Conservation (phyloP, 2,329 filamentous ascomycete genomes). For the Pseudocercospora crystallina region DNA sequence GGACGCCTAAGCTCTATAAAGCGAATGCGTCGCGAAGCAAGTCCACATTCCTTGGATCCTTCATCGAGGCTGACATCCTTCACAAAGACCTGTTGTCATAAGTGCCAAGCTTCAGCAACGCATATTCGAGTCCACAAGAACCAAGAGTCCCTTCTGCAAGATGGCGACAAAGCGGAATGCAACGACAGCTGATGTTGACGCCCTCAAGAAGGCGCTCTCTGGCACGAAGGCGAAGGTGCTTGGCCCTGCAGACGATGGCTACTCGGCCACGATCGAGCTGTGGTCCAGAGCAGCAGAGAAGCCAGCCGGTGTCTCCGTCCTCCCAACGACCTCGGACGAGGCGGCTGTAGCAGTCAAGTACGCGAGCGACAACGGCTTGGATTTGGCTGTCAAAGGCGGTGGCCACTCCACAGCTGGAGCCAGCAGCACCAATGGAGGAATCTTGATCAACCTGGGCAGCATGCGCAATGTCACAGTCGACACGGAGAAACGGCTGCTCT, state of each 20-base stretch:
- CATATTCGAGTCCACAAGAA: too few relatives aligned
- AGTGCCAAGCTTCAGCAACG: too few relatives aligned
- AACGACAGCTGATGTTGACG: slow-evolving; percentile 16
- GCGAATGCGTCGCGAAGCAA: too few relatives aligned
- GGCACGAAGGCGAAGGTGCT: slow-evolving; percentile 18
- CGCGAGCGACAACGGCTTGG: slow-evolving; percentile 45
- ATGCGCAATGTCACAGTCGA: slow-evolving; percentile 55
- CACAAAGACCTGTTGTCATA: too few relatives aligned
- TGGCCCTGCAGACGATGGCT: slow-evolving; percentile 19
- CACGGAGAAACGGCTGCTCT: slow-evolving; percentile 32
- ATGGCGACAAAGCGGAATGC: slow-evolving; percentile 9
- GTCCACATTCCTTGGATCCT: too few relatives aligned
- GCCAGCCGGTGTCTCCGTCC: slow-evolving; percentile 44
- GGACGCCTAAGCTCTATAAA: too few relatives aligned
- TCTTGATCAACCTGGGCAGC: slow-evolving; percentile 56
- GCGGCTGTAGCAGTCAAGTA: slow-evolving; percentile 45
- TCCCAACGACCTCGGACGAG: slow-evolving; percentile 44
- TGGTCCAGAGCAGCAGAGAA: slow-evolving; percentile 31
- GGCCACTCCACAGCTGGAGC: slow-evolving; percentile 57
- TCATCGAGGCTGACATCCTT: too few relatives aligned
- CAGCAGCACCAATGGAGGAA: slow-evolving; percentile 51
- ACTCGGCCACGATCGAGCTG: slow-evolving; percentile 23
- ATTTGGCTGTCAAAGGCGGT: slow-evolving; percentile 56
- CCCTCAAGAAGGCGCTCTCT: slow-evolving; percentile 18
- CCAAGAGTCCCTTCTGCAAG: neutral